Base-by-base conservation (phyloP, 768 basidiomycete genomes). In the Lactarius indigo region DNA sequence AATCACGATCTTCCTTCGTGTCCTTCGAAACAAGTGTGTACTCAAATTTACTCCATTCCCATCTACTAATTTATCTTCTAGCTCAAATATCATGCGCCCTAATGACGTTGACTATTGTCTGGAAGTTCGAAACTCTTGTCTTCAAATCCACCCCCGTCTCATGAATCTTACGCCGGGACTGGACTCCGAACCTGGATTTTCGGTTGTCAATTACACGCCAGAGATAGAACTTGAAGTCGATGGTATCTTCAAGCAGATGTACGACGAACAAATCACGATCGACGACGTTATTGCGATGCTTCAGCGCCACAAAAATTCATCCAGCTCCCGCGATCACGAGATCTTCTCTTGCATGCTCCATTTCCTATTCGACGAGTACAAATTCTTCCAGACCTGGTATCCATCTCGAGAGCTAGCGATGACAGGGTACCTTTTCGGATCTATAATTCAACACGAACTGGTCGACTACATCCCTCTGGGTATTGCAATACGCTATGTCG, bases 341-440 rank as follows among this genome's bases (percentile, higher is more conserved):
- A 87, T 97, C 68, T 98, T 98, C 75, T 97, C 95, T n/a, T 98
- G 95, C 85, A 97, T 97, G 88, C 89, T 99, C 59, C 96, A 98
- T 80, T 96, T 97, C 82, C 86, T 99, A 54, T 98, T 99, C 78
- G 97, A 98, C 85, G 97, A 99, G 79, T 97, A 97, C 87, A 96
- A 95, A 74, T 99, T 98, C 83, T 97, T 98, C 86, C 94, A 96
- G 75, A 90, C 91, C 47, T 97, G 90, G 78, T 94, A 94, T 73
- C 97, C 97, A 30, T 83, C 91, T 44, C 91, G 95, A 70, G 95
- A 98, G 79, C 84, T 98, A 56, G 87, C 89, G 61, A 94, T 98
- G 88, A 98, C 97, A 8, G 97, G 92, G 57, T 90, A 94, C 74
- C 85, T 99, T 33, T 98, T 98, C 69, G 97, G 97, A 39, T 95